Evolutionary conservation across 75 land plant species (phyloP), one percentile per base, ranked within the genome.

Genomic region (Sequoiadendron giganteum): DNA sequence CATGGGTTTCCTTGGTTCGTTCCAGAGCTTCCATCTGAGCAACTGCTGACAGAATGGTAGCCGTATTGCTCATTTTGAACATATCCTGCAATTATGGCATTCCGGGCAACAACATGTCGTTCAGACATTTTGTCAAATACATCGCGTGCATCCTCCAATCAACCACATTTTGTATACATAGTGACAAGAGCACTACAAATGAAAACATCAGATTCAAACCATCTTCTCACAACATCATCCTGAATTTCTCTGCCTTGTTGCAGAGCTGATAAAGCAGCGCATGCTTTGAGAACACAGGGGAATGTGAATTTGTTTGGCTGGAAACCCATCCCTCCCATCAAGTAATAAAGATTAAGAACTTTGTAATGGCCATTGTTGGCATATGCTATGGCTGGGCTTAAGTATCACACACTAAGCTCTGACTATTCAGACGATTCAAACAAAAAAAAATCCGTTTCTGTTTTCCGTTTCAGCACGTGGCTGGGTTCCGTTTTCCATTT

Each of bases 91-190:
- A n/a, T n/a, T n/a, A n/a, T n/a, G n/a, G n/a, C n/a, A n/a, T n/a
- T n/a, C n/a, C n/a, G n/a, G n/a, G n/a, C n/a, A n/a, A n/a, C n/a
- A n/a, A n/a, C n/a, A n/a, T n/a, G n/a, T n/a, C n/a, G n/a, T n/a
- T n/a, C n/a, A n/a, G n/a, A n/a, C n/a, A n/a, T n/a, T n/a, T n/a
- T n/a, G n/a, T n/a, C n/a, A n/a, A n/a, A n/a, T n/a, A n/a, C n/a
- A n/a, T n/a, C n/a, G n/a, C n/a, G n/a, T n/a, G n/a, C n/a, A n/a
- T n/a, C n/a, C n/a, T n/a, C n/a, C n/a, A n/a, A n/a, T n/a, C n/a
- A n/a, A n/a, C n/a, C n/a, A n/a, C n/a, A n/a, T n/a, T n/a, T 87
- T 18, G 90, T 86, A 87, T 90, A 90, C 90, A 90, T 90, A 82
- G 48, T 89, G 42, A 90, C 75, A 88, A 88, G 79, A 4, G 91